Evolutionary conservation across 2,329 filamentous ascomycete genomes (phyloP), one percentile per base, ranked within the genome.

Genomic region (Fusarium fujikuroi): DNA sequence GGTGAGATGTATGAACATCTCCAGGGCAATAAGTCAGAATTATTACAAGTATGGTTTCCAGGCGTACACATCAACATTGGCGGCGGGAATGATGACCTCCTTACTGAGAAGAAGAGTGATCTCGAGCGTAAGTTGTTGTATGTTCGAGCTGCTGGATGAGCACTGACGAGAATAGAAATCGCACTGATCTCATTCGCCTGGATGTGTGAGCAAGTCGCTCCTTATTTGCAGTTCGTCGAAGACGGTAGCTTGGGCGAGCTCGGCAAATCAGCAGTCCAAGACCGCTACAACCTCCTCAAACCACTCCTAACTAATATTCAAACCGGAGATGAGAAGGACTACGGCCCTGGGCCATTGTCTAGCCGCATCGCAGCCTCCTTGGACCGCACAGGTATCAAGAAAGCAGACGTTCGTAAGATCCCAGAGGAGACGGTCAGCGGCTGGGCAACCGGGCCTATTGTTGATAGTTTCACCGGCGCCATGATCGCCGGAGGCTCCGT

Each of bases 1-100:
- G 65, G 66, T 25, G 73, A 74, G 47, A 74, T 75, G 73, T 32
- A 75, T 19, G 50, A 72, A 25, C 59, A 73, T 43, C 42, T 72
- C 9, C 46, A 34, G 18, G 72, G 25, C 14, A 69, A 53, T n/a
- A 61, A 44, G 19, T 72, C 75, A 34, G 65, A 76, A 30, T 58
- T 78, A 9, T 37, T 74, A 25, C 76, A 78, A 25, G 76, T 77
- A 28, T 78, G 76, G 76, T 78, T 78, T 50, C 76, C 76, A 2
- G 76, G 76, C n/a, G 70, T 77, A 10, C 76, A 77, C 40, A 75
- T 74, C 66, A 77, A 77, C 60, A 77, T 77, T 61, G 76, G 76
- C 18, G 76, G 76, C 7, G 75, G 75, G 16, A 74, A 60, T 14
- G 70, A 72, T 37, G 63, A 69, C 19, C 67, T 70, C 34, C 53